Evolutionary conservation across 108 stramenopile species (phyloP).

Genomic region (Stephanodiscus minutulus): DNA sequence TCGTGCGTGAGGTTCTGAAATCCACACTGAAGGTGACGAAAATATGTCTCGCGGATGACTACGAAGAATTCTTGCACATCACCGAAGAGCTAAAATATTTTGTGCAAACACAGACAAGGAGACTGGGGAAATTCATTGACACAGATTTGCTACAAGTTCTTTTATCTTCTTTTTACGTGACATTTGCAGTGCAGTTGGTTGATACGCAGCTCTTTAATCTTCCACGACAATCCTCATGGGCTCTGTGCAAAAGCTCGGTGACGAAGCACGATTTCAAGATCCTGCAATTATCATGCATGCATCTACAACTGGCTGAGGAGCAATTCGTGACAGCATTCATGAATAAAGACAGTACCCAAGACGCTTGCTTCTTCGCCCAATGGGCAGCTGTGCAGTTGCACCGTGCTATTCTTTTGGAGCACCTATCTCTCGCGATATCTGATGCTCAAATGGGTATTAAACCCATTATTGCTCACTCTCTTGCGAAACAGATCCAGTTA

Average conservation of each 20-base stretch:
- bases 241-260: background rate
- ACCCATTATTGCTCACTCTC: slow-evolving; percentile 1
- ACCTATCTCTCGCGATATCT: slow-evolving; percentile 9
- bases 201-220: slow-evolving; percentile 19
- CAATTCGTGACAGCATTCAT: slow-evolving; percentile 10
- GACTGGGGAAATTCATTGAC: slow-evolving; percentile 11
- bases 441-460: background rate
- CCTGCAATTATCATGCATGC: slow-evolving; percentile 21
- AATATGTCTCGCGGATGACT: background rate
- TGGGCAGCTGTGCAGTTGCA: slow-evolving; percentile 44
- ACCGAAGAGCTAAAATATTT: slow-evolving; percentile 28
- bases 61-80: slow-evolving; percentile 8
- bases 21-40: slow-evolving; percentile 31
- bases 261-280: background rate
- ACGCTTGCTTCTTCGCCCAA: slow-evolving; percentile 34
- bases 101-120: slow-evolving; percentile 23
- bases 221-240: slow-evolving; percentile 16
- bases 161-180: slow-evolving; percentile 27
- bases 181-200: slow-evolving; percentile 24
- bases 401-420: slow-evolving; percentile 32
- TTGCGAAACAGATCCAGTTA: slow-evolving; percentile 4
- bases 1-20: slow-evolving; percentile 30
- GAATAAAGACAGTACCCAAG: background rate
- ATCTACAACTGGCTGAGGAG: slow-evolving; percentile 28
- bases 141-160: slow-evolving; percentile 24